phyloP scores from a whole-genome alignment of 1,284 basidiomycete species.

The Papiliotrema laurentii region DNA sequence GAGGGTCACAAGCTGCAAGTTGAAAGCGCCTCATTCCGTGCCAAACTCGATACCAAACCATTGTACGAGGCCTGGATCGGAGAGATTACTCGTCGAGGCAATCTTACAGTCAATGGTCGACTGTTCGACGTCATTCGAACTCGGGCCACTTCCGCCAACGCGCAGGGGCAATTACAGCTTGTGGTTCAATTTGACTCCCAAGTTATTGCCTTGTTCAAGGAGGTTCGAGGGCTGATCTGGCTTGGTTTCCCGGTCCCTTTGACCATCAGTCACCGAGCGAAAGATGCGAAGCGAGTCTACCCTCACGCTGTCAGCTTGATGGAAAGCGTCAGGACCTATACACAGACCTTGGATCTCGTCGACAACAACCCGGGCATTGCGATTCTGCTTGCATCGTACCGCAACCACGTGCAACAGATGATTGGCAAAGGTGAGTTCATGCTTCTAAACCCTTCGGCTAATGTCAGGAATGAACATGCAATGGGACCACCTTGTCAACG shows the following conservation, averaged over 20 bases:
- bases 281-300: conserved; percentile 96
- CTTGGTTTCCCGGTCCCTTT: conserved; percentile 92
- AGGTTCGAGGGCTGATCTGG: conserved; percentile 93
- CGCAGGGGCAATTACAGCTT: conserved; percentile 72
- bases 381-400: conserved; percentile 86
- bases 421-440: conserved; percentile 63
- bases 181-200: conserved; percentile 97
- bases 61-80: conserved; percentile 95
- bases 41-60: conserved; percentile 89
- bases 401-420: conserved; percentile 86
- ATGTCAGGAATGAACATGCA: conserved; percentile 64
- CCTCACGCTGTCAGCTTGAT: conserved; percentile 97
- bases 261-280: conserved; percentile 90
- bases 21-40: conserved; percentile 85
- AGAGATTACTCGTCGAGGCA: conserved; percentile 78
- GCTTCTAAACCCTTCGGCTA: conserved; percentile 1
- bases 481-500: conserved; percentile 95
- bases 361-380: conserved; percentile 85
- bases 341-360: conserved; percentile 85
- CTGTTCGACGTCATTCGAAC: conserved; percentile 90
- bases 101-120: conserved; percentile 85
- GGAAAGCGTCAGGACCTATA: conserved; percentile 96
- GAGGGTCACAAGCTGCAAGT: conserved; percentile 95
- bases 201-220: conserved; percentile 97
- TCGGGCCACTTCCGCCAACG: conserved; percentile 53